A percentile compares a stretch with the other conserved stretches of the same genome.
phyloP scores from a whole-genome alignment of 352 stramenopile species.

The Phytopythium montanum region DNA sequence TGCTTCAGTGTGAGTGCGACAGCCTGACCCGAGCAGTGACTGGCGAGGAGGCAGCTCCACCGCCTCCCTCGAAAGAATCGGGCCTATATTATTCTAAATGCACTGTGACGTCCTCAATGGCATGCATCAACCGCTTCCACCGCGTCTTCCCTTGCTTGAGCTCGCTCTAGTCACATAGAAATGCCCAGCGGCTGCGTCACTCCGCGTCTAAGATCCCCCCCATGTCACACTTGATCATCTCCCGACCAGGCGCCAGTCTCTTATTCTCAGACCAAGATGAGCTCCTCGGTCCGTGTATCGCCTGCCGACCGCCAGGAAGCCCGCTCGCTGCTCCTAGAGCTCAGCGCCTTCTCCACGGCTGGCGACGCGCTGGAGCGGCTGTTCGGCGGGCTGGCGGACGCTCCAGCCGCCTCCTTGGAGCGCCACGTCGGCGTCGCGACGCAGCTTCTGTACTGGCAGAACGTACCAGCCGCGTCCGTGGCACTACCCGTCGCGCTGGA shows the following conservation, averaged over 20 bases:
- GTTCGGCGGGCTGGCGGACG: constrained; percentile 29
- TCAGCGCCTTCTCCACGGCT: constrained; percentile 61
- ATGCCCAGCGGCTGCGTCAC: background rate
- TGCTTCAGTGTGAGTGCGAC: background rate
- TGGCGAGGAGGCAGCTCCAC: too few relatives aligned
- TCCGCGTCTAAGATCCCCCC: background rate
- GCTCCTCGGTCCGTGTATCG: background rate
- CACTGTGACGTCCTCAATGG: constrained; percentile 4
- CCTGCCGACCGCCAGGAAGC: constrained; percentile 8
- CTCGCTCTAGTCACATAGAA: background rate
- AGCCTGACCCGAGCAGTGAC: background rate
- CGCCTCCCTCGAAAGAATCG: too few relatives aligned
- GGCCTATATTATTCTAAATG: too few relatives aligned
- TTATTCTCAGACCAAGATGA: background rate
- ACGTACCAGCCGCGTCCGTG: constrained; percentile 15
- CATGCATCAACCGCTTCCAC: too few relatives aligned
- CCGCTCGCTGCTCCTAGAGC: constrained; percentile 37
- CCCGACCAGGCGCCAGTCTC: background rate
- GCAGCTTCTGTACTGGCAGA: constrained; percentile 54
- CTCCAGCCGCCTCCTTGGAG: constrained; percentile 9
- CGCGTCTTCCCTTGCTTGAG: too few relatives aligned
- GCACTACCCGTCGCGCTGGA: constrained; percentile 30
- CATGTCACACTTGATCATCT: background rate
- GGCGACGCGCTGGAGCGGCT: constrained; percentile 37
- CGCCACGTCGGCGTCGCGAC: constrained; percentile 22